Evolutionary conservation across 2,329 filamentous ascomycete genomes (phyloP), one percentile per base, ranked within the genome.

Genomic region (Diaporthe ampelina): DNA sequence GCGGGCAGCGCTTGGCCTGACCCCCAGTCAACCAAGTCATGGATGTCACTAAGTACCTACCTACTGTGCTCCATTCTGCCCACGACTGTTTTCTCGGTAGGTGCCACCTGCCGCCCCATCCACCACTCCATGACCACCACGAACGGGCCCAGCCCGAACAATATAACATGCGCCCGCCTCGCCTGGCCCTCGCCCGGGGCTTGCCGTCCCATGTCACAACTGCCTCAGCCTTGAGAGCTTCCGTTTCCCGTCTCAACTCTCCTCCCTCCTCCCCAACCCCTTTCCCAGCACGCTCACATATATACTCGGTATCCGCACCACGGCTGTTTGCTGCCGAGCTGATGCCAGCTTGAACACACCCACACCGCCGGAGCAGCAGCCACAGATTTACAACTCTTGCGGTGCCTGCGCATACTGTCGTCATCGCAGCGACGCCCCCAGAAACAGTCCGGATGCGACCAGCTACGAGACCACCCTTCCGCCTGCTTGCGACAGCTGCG

Each of bases 401-500:
- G 24, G 11, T 21, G 35, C 43, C 21, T 26, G 29, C 15, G 48
- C 63, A 40, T 10, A 37, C 45, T 13, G 45, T 19, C 10, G 45
- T 17, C 45, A 52, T 37, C 56, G 13, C 17, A 63, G 4, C 17
- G n/a, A 6, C 29, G 6, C 24, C 26, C 10, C 56, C 19, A 29
- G n/a, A 43, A 40, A 6, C 35, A 50, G 24, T 71, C 65, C 43
- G 54, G 48, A 81, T 80, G 80, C 76, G 76, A 73, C 78, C 76
- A 73, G 76, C 76, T 59, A 69, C 77, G 54, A 78, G 45, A 61
- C 72, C 77, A 71, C 73, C 77, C 65, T 70, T 81, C 56, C 77
- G 75, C 75, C 76, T 80, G 59, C 77, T 80, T 58, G 78, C 79
- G 72, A 75, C 80, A 40, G 77, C 77, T 13, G 79, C 81, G 80